Base-by-base conservation (phyloP, 2,329 filamentous ascomycete species). In the Xylariaceae sp. region DNA sequence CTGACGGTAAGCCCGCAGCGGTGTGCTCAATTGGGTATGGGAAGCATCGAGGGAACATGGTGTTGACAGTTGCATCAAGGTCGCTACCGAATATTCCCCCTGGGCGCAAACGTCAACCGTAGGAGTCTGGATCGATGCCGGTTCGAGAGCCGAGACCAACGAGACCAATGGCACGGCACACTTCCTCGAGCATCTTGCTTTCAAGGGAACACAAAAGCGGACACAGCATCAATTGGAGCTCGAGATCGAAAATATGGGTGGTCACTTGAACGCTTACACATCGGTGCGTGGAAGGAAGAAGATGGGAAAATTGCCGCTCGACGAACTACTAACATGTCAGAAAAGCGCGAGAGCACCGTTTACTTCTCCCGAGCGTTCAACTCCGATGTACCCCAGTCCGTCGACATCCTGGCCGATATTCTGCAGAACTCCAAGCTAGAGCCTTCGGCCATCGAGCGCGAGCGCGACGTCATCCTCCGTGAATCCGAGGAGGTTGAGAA, bases 331-430 rank as follows among this genome's bases (percentile, higher is more conserved):
- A 41, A 50, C 44, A 24, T 17, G 17, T 33, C n/a, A 13, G n/a
- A 39, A 50, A 59, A 87, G 89, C 88, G 92, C 68, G 92, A 98
- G 71, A 97, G 96, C 79, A 98, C 92, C 59, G 92, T 98, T 63
- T 98, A 98, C 80, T 98, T 97, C 69, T 92, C 92, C 70, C 96
- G 97, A 75, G 84, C 90, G 51, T 95, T 98, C 77, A 98, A 98
- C 76, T 81, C 85, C 69, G 90, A 98, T 65, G 88, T 97, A 47
- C 89, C 89, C 59, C 85, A 89, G 67, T 87, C 87, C 63, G 92
- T 98, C 68, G 88, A 98, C 68, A 97, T 98, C 61, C 87, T 98
- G 47, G 85, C 92, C 74, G 92, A 98, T 66, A 98, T 98, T 64
- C 86, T 98, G 48, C 92, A 97, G 69, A 94, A 98, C 81, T 97